Percentiles rank a stretch among this genome's conserved stretches.
Conservation (phyloP, 805 yeast species). For the Candida parachauliodes region DNA sequence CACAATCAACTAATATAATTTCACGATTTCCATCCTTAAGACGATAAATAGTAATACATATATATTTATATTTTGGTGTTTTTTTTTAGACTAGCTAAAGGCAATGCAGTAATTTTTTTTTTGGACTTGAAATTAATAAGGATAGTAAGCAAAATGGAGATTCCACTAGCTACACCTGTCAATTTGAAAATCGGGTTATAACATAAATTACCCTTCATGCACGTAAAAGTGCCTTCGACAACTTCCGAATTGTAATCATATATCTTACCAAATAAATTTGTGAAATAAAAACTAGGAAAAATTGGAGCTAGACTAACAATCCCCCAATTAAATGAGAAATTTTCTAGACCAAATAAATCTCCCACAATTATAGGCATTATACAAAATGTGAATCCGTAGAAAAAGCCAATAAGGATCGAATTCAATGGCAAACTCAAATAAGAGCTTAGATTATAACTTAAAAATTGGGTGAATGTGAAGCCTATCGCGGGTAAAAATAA, state of each 20-base stretch:
- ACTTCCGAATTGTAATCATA: constrained; percentile 47
- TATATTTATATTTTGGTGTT: not conserved
- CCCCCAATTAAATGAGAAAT: constrained; percentile 75
- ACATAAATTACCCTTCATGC: constrained; percentile 32
- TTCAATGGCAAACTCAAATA: constrained; percentile 42
- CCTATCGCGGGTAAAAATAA: constrained; percentile 50
- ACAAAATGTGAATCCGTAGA: constrained; percentile 72
- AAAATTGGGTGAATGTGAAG: constrained; percentile 46
- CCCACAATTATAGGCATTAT: constrained; percentile 73
- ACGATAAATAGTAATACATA: constrained; percentile 4
- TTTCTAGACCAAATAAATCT: constrained; percentile 65
- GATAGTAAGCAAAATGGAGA: constrained; percentile 16
- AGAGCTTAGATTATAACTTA: constrained; percentile 35
- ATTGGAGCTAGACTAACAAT: constrained; percentile 64
- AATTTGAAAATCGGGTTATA: constrained; percentile 45
- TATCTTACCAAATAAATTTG: constrained; percentile 57
- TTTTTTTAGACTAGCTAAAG: constrained; percentile 7
- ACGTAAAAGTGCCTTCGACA: constrained; percentile 10
- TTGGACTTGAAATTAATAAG: not conserved
- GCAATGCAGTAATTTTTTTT: constrained; percentile 7
- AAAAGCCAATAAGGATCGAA: constrained; percentile 61
- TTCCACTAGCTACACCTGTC: constrained; percentile 30
- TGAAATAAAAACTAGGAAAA: constrained; percentile 55
- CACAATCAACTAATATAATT: constrained; percentile 7
- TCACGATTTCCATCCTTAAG: constrained; percentile 15